Evolutionary conservation across 1,139 yeast genomes (phyloP).

Genomic region (Pichia sp.): DNA sequence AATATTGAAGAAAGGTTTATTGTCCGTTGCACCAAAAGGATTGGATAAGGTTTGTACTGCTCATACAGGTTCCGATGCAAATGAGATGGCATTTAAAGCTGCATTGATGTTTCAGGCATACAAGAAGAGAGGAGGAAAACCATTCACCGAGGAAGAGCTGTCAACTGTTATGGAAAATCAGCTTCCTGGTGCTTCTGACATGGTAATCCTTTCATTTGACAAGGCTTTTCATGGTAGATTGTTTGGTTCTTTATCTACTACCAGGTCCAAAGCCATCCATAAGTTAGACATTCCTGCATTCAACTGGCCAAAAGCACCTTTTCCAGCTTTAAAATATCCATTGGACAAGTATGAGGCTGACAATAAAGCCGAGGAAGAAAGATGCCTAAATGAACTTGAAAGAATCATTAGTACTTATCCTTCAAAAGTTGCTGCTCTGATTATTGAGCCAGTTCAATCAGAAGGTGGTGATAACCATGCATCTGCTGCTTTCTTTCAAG

Average conservation of each 20-base stretch:
- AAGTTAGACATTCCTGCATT: conserved; percentile 71
- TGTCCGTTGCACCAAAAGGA: conserved; percentile 66
- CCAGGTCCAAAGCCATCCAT: conserved; percentile 69
- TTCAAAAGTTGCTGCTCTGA: conserved; percentile 57
- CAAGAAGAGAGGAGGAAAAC: conserved; percentile 47
- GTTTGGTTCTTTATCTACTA: conserved; percentile 65
- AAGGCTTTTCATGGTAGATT: conserved; percentile 71
- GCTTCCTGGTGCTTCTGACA: conserved; percentile 61
- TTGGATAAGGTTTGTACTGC: conserved; percentile 62
- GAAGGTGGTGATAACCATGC: conserved; percentile 90
- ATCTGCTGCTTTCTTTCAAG: conserved; percentile 65
- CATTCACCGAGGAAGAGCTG: conserved; percentile 51
- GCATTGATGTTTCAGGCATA: conserved; percentile 69
- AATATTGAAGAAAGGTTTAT: conserved; percentile 48
- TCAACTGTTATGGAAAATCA: conserved; percentile 56
- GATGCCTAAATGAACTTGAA: conserved; percentile 54
- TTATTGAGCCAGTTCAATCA: conserved; percentile 74
- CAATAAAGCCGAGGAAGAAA: conserved; percentile 53
- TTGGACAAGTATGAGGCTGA: conserved; percentile 43
- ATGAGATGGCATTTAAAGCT: conserved; percentile 71
- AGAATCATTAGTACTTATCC: conserved; percentile 40
- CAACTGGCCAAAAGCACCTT: conserved; percentile 72
- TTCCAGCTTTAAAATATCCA: conserved; percentile 61
- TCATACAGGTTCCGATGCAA: conserved; percentile 68
- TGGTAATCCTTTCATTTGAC: conserved; percentile 62